Evolutionary conservation across 1,284 basidiomycete species (phyloP).

Genomic region (Porodaedalea pini): DNA sequence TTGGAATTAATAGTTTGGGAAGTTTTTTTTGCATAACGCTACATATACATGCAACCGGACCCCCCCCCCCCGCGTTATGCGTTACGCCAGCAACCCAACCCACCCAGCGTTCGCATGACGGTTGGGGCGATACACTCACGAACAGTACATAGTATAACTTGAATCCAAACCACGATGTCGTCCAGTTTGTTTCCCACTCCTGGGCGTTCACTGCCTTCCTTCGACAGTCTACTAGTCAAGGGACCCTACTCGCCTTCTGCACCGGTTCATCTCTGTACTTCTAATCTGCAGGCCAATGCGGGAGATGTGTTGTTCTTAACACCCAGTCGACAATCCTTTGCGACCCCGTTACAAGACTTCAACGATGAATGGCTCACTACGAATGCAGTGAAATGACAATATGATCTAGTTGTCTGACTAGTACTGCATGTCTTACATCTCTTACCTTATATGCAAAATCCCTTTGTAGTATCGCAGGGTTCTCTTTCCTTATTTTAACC

Average conservation of each 20-base stretch:
- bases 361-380: conserved; percentile 54
- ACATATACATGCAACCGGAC: too few relatives aligned
- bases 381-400: conserved; percentile 43
- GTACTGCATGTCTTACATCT: too few relatives aligned
- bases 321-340: conserved; percentile 43
- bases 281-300: conserved; percentile 35
- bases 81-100: too few relatives aligned
- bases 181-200: conserved; percentile 38
- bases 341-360: conserved; percentile 41
- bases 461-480: too few relatives aligned
- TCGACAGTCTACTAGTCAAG: conserved; percentile 47
- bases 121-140: too few relatives aligned
- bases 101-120: too few relatives aligned
- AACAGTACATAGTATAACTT: conserved; percentile 16
- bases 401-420: too few relatives aligned
- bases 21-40: too few relatives aligned
- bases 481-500: too few relatives aligned
- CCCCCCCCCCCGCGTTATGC: too few relatives aligned
- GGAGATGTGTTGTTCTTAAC: conserved; percentile 48
- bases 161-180: conserved; percentile 29
- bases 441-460: too few relatives aligned
- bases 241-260: conserved; percentile 54
- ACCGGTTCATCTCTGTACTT: conserved; percentile 54
- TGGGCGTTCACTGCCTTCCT: conserved; percentile 40
- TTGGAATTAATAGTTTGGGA: too few relatives aligned